phyloP scores from a whole-genome alignment of 176 grass and related monocot species.

The Saccharum officinarum region DNA sequence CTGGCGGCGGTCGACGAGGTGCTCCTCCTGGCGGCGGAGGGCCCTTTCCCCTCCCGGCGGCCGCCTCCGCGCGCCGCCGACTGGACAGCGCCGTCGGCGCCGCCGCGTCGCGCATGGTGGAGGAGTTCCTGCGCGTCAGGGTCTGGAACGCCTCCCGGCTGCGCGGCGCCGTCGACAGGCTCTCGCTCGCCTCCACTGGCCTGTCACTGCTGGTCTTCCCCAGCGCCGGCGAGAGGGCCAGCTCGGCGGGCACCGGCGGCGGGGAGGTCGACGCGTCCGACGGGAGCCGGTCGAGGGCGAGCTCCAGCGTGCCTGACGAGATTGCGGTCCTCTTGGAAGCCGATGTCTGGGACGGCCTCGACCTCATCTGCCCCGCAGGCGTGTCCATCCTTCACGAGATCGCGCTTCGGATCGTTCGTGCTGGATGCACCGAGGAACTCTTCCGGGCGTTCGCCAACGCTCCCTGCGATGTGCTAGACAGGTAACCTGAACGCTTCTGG shows the following conservation, averaged over 20 bases:
- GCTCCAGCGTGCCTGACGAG: background rate
- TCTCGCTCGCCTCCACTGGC: background rate
- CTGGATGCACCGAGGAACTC: background rate
- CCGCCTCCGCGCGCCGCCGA: background rate
- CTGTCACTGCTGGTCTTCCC: background rate
- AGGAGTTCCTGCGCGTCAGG: conserved; percentile 36
- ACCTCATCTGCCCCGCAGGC: conserved; percentile 5
- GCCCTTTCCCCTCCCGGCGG: background rate
- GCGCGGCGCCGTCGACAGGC: conserved; percentile 13
- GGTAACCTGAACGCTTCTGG: background rate
- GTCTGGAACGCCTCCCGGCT: conserved; percentile 24
- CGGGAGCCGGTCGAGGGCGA: conserved; percentile 4
- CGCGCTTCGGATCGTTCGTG: conserved; percentile 6
- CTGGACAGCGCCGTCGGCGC: background rate
- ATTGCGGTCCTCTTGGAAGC: background rate
- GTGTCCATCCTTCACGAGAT: conserved; percentile 36
- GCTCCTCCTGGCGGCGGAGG: background rate
- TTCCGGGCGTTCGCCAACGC: conserved; percentile 15
- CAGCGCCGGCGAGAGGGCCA: background rate
- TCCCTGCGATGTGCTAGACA: conserved; percentile 33
- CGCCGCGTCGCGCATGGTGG: conserved; percentile 21
- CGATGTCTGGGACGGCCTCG: conserved; percentile 9
- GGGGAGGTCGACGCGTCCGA: background rate
- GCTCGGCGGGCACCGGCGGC: background rate
- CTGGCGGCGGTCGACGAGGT: conserved; percentile 31